These are phyloP conservation scores for Bacterosira constricta DNA, from an alignment of 108 stramenopile species.

Conservation along the genomic window DNA sequence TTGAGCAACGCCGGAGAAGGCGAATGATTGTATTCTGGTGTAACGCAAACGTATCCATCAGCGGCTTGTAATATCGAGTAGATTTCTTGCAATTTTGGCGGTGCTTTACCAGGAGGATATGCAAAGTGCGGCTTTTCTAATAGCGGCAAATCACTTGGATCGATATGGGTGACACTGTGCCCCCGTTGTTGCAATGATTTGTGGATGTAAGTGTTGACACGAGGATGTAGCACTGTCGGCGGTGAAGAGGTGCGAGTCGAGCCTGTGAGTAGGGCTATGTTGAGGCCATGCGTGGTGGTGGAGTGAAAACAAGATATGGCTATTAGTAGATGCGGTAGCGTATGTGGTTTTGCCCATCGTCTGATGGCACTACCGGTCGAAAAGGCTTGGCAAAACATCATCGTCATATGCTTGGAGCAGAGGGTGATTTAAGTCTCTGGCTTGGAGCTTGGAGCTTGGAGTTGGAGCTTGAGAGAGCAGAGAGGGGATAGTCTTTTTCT, in stretches of 20 bases:
- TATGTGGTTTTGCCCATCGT: no score
- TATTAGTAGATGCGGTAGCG: background rate
- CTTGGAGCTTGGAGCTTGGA: no score
- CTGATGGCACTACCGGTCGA: no score
- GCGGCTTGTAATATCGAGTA: conserved; percentile 47
- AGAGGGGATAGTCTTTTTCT: no score
- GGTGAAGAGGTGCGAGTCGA: conserved; percentile 61
- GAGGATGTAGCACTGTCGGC: conserved; percentile 66
- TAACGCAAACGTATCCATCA: conserved; percentile 74
- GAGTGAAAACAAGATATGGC: background rate
- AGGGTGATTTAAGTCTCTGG: no score
- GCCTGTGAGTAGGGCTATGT: conserved; percentile 65
- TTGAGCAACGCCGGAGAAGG: conserved; percentile 74
- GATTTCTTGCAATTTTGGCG: conserved; percentile 42
- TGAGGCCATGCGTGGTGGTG: conserved; percentile 16
- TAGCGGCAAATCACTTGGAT: conserved; percentile 55
- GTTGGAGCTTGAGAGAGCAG: no score
- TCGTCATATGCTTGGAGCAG: no score
- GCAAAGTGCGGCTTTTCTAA: conserved; percentile 75
- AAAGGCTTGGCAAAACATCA: no score
- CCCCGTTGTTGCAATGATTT: conserved; percentile 47
- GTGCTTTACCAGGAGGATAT: conserved; percentile 50
- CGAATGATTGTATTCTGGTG: conserved; percentile 89
- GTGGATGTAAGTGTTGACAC: conserved; percentile 54
- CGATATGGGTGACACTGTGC: conserved; percentile 48